phyloP scores from a whole-genome alignment of 2,329 filamentous ascomycete species.

The Botrytis squamosa region DNA sequence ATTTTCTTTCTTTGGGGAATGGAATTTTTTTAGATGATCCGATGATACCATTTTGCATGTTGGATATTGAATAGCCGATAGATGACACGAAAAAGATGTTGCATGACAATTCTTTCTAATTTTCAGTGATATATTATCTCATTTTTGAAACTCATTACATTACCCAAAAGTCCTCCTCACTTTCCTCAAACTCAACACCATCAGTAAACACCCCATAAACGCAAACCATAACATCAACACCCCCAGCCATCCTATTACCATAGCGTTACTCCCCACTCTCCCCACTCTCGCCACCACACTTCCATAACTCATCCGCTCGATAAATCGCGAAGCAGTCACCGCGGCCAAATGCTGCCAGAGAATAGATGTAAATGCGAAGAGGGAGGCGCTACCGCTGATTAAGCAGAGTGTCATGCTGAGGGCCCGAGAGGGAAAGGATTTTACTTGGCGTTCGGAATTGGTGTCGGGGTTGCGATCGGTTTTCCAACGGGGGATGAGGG shows the following conservation, averaged over 20 bases:
- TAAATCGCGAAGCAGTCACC: not conserved
- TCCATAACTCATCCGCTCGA: not conserved
- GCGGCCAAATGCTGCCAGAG: not conserved
- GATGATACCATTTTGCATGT: not conserved
- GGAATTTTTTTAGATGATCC: not conserved
- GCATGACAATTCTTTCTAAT: not conserved
- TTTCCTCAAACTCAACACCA: constrained; percentile 3
- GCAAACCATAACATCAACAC: not conserved
- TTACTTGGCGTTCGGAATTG: not conserved
- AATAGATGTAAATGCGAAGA: not conserved
- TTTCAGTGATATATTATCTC: not conserved
- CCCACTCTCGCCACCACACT: not conserved
- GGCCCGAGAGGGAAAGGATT: not conserved
- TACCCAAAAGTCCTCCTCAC: not conserved
- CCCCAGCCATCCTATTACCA: not conserved
- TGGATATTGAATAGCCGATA: not conserved
- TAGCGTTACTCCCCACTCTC: not conserved
- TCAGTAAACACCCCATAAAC: not conserved
- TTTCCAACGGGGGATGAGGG: not conserved
- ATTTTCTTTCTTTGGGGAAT: not conserved
- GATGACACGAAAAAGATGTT: not conserved
- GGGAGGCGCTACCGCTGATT: not conserved
- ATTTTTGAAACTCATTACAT: not conserved
- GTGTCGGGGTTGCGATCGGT: not conserved
- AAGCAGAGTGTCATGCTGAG: not conserved